These are phyloP conservation scores for Aspergillus saccharolyticus DNA, from an alignment of 495 filamentous ascomycete genomes.

Conservation along the genomic window DNA sequence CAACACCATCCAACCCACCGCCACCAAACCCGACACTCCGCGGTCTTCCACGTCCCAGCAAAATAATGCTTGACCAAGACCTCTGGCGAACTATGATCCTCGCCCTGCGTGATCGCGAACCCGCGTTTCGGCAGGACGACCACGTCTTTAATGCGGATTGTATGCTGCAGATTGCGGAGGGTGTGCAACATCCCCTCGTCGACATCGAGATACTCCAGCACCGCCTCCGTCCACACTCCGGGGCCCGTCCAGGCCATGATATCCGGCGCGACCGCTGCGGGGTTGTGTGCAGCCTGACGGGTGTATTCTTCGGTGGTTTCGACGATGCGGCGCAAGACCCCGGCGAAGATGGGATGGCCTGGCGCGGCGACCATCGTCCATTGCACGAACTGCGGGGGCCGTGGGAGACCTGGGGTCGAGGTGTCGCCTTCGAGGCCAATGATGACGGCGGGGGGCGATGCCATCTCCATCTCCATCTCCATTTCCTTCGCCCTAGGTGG, in stretches of 20 bases:
- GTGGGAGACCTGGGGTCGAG: neutral
- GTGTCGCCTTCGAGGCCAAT: neutral
- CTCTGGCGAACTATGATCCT: neutral
- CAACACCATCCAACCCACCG: neutral
- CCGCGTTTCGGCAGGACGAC: neutral
- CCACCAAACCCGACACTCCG: neutral
- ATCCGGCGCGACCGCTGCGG: neutral
- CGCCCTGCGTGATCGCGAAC: neutral
- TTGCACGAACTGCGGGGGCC: neutral
- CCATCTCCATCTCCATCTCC: no score
- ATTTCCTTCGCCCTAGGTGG: no score
- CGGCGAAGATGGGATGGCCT: neutral
- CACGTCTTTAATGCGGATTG: neutral
- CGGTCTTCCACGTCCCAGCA: conserved; percentile 28
- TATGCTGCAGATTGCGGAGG: neutral
- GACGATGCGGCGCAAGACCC: neutral
- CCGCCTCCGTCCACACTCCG: neutral
- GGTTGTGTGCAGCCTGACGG: no score
- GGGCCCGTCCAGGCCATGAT: neutral
- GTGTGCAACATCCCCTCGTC: neutral
- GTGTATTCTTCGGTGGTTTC: neutral
- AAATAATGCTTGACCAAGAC: conserved; percentile 25
- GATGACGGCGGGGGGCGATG: neutral
- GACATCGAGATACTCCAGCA: neutral
- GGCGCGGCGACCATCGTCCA: neutral